Evolutionary conservation across 1,284 basidiomycete genomes (phyloP), one percentile per base, ranked within the genome.

Genomic region (Leccinum pachyderme): DNA sequence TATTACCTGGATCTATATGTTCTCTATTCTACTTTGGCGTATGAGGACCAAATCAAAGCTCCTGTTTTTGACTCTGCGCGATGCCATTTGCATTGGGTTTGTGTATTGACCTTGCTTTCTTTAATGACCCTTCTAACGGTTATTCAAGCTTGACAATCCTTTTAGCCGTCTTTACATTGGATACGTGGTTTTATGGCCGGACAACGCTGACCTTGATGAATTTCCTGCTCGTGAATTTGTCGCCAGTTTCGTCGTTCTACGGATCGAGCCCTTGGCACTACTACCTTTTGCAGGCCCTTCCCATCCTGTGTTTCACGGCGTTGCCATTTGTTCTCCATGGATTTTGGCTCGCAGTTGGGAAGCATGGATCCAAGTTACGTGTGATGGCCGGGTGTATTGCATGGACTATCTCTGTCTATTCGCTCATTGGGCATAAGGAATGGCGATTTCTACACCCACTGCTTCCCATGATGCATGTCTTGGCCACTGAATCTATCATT

Each of bases 391-490:
- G 74, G 2, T 75, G 83, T 5, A 63, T 87, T 2, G 62, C 75
- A 15, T 90, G 91, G 83, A 87, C 87, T 0, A 73, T 89, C n/a
- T 65, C 68, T 1, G 70, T 87, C 7, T 91, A 95, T 65, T 98
- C 96, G 1, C 66, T 89, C 11, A 80, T 89, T 7, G 84, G 88
- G 2, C 93, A 97, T 73, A 99, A 98, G 63, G 97, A 99, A 77
- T 98, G 95, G 89, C 79, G 97, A 3, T 99, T 99, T 73, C 75
- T 99, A 4, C 96, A 98, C 63, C 95, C 95, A 0, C 69, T 98
- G 4, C 76, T 98, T 1, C 95, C 96, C 0, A 73, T 93, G n/a
- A 74, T 97, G 43, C 86, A 95, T 59, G 65, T 96, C 25, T 80
- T 97, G 54, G 89, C 91, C 27, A 77, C 93, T 0, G 85, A 84